A percentile compares a stretch with the other conserved stretches of the same genome.
Conservation (phyloP, 345 rosid species). For the Eucalyptus sp. region DNA sequence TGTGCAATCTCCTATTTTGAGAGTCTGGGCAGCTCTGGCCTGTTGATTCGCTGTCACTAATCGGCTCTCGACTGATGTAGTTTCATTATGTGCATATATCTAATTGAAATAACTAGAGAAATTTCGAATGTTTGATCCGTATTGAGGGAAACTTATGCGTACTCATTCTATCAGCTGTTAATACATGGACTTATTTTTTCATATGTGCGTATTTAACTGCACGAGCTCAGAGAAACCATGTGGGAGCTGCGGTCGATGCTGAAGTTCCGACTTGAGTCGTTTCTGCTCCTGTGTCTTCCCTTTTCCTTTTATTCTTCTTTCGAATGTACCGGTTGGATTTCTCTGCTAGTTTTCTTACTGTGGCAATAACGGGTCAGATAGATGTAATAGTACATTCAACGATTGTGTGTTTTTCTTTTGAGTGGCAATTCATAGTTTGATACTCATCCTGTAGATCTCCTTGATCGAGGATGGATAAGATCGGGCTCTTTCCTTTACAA, state of each 20-base stretch:
- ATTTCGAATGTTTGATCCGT: background rate
- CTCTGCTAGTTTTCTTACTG: background rate
- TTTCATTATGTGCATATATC: background rate
- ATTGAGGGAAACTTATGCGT: background rate
- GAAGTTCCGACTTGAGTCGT: background rate
- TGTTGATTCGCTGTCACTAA: no score
- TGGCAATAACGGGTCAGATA: background rate
- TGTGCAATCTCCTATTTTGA: background rate
- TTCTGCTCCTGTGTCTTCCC: background rate
- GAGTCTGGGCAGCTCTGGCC: background rate
- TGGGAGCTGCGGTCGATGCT: background rate
- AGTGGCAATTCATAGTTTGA: background rate
- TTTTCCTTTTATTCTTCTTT: background rate
- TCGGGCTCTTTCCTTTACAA: slow-evolving; percentile 75
- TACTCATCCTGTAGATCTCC: slow-evolving; percentile 45
- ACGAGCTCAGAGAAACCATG: background rate
- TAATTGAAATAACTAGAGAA: background rate
- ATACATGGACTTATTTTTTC: background rate
- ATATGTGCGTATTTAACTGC: background rate
- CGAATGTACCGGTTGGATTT: background rate
- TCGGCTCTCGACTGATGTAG: background rate
- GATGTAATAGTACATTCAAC: background rate
- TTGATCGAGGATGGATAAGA: slow-evolving; percentile 94
- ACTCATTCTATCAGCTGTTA: background rate
- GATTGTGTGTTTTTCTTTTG: background rate